Evolutionary conservation across 208 protist species (phyloP).

Genomic region (Balamuthia mandrillaris): DNA sequence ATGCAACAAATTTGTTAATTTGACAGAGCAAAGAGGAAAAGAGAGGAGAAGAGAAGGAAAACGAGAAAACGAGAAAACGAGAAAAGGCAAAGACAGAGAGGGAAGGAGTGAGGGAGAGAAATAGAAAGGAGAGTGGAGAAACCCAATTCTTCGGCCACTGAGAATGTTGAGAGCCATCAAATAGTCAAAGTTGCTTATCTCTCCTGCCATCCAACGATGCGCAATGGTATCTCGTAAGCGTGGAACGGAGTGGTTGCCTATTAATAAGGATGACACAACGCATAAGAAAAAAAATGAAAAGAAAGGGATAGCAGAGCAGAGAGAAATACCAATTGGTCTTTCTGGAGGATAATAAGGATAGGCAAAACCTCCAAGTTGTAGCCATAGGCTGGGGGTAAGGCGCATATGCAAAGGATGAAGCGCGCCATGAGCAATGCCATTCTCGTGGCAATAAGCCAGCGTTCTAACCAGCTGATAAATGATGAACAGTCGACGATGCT

Average conservation of each 20-base stretch:
- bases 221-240: not conserved
- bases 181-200: conserved; percentile 59
- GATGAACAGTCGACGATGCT: not conserved
- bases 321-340: not conserved
- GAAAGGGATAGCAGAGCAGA: not conserved
- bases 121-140: too few relatives aligned
- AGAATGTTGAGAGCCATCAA: conserved; percentile 54
- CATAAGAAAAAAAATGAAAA: not conserved
- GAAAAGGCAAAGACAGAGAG: too few relatives aligned
- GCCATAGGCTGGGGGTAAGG: not conserved
- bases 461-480: not conserved
- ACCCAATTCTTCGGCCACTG: conserved; percentile 30
- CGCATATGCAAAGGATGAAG: not conserved
- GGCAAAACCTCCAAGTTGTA: not conserved
- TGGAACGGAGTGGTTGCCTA: not conserved
- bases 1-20: too few relatives aligned
- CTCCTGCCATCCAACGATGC: conserved; percentile 35
- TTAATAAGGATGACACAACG: not conserved
- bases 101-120: too few relatives aligned
- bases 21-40: too few relatives aligned
- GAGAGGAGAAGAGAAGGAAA: too few relatives aligned
- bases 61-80: too few relatives aligned
- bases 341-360: not conserved
- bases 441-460: not conserved
- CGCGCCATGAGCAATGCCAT: not conserved